Evolutionary conservation across 2,329 filamentous ascomycete genomes (phyloP), one percentile per base, ranked within the genome.

Genomic region (Cladophialophora psammophila): DNA sequence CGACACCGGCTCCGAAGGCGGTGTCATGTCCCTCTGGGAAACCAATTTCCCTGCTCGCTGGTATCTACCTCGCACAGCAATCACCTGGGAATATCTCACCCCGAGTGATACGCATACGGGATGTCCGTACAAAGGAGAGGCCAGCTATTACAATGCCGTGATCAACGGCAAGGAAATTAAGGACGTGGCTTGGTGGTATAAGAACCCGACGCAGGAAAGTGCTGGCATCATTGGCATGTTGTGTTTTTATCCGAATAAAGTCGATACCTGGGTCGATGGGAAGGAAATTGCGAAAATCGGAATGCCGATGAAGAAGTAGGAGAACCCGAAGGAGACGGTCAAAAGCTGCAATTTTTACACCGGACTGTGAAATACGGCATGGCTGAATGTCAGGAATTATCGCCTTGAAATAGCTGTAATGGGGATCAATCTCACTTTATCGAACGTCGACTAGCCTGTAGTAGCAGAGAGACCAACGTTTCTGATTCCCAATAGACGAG

Each of bases 231-330:
- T 48, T 9, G 72, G 70, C 13, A 45, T 73, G 71, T 52, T 72
- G 60, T 74, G 71, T 63, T 74, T 74, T 54, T 74, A 74, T 61
- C 71, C 72, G 3, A 70, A 72, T 40, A 73, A 72, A 54, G 72
- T 74, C 12, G 66, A 70, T 35, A 74, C 67, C 3, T 70, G 61
- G 60, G 68, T 74, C 5, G 71, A 74, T 63, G 71, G 69, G 50
- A 71, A 70, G 61, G 54, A 54, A 31, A 67, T 73, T 53, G 66
- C 64, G 61, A 72, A 71, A n/a, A 40, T 61, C 13, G 59, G 59
- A 12, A 61, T 61, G 59, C 59, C 59, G 1, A 32, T 40, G n/a
- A 52, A 61, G 20, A 50, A 50, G 20, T 50, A 50, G 20, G 6
- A 26, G 59, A 60, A 60, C 10, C 42, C 26, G 5, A 52, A 38